phyloP scores from a whole-genome alignment of 176 grass and related monocot genomes.

The Juncus effusus region DNA sequence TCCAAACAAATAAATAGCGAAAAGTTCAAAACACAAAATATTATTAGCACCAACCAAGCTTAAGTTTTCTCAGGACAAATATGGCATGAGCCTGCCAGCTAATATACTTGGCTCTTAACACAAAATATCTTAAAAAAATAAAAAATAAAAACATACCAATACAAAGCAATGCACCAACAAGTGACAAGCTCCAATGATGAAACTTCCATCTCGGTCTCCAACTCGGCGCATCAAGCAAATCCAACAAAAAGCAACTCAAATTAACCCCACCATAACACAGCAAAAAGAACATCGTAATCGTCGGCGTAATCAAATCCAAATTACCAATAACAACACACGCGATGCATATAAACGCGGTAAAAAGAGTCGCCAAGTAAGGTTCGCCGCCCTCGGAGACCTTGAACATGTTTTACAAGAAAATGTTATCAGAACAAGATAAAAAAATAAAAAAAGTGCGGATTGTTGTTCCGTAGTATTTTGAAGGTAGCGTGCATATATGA shows the following conservation, averaged over 20 bases:
- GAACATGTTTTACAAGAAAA: no score
- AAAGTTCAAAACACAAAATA: no score
- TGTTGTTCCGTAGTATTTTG: no score
- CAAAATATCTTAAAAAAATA: no score
- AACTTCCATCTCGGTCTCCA: constrained; percentile 99
- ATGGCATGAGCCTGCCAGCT: no score
- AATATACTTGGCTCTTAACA: no score
- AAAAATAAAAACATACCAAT: constrained; percentile 53
- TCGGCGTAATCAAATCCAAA: constrained; percentile 93
- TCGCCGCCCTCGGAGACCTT: constrained; percentile 83
- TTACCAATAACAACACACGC: constrained; percentile 89
- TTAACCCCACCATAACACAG: constrained; percentile 95
- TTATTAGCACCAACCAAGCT: no score
- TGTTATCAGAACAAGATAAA: no score
- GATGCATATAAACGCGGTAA: constrained; percentile 91
- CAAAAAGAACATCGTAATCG: constrained; percentile 98
- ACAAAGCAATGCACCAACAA: constrained; percentile 85
- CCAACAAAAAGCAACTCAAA: constrained; percentile 89
- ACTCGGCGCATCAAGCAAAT: constrained; percentile 97
- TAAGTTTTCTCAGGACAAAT: no score
- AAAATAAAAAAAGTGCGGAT: no score
- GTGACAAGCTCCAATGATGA: constrained; percentile 98
- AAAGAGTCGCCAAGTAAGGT: constrained; percentile 75
- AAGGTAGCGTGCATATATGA: no score
- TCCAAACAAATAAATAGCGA: no score